Base-by-base conservation (phyloP, 2,329 filamentous ascomycete species). In the Hypoxylon sp. region DNA sequence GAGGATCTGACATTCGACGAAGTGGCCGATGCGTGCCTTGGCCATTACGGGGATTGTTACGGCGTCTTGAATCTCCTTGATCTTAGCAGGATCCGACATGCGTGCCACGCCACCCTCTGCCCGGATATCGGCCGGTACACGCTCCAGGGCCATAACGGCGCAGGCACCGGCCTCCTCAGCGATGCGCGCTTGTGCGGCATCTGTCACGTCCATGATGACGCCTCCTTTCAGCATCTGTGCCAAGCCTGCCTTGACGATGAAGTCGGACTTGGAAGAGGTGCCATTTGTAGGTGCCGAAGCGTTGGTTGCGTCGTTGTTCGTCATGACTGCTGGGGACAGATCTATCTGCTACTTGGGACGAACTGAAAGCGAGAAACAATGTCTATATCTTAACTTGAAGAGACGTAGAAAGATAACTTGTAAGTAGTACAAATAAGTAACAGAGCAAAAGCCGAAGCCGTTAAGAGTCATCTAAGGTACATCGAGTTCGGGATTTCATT, bases 1-100 rank as follows among this genome's bases (percentile, higher is more conserved):
- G 78, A 99, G 92, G 83, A 99, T 97, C 91, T 95, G 95, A 85
- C 94, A 98, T 85, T 99, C 96, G 76, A 98, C 95, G 74, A 98
- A 94, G 84, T 99, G 96, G 39, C 96, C 96, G 79, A 98, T 99
- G 79, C 96, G 90, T 24, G 95, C 95, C 85, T 99, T 99, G 71
- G 96, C 96, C 96, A 99, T 98, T 81, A 99, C 96, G 75, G 96
- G 96, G 76, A 98, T 98, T 59, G 95, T 98, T 51, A 98, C 96
- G 44, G 94, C 91, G 2, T 87, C 89, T 90, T 98, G 97, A 80
- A 99, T 98, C 81, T 94, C 93, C 83, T 92, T 92, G 87, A 98
- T 98, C 88, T 98, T 93, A 75, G 87, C 85, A 1, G 96, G 96
- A 84, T 98, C 95, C 1, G 92, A 96, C 96, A 99, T 99, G 81